phyloP scores from a whole-genome alignment of 2,329 filamentous ascomycete species.

The Fusarium miscanthi region DNA sequence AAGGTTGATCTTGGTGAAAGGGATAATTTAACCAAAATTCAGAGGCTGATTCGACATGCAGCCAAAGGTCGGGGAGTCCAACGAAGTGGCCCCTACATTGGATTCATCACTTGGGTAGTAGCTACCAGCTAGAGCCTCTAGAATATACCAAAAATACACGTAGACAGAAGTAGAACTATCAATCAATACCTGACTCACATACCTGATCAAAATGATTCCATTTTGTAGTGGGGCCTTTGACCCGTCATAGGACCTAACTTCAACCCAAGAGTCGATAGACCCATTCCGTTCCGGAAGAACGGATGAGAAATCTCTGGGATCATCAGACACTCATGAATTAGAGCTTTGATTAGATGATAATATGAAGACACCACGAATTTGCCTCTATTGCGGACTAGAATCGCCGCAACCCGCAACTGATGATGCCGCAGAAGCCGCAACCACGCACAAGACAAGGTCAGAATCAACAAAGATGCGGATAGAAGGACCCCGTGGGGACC shows the following conservation, averaged over 20 bases:
- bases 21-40: accelerated
- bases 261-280: background rate
- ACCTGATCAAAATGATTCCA: background rate
- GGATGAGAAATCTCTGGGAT: background rate
- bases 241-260: background rate
- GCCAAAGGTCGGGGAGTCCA: no score
- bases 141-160: no score
- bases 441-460: background rate
- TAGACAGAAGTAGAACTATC: accelerated
- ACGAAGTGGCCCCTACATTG: accelerated
- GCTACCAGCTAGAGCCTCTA: accelerated
- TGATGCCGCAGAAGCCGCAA: background rate
- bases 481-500: background rate
- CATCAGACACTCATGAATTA: accelerated
- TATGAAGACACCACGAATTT: background rate
- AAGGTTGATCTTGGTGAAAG: background rate
- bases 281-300: background rate
- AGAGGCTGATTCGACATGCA: no score
- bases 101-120: accelerated
- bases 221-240: background rate
- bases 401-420: background rate
- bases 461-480: background rate
- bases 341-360: background rate
- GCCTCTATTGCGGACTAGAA: background rate
- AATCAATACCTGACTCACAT: background rate